Conservation (phyloP, 345 rosid species). For the Gossypium herbaceum region DNA sequence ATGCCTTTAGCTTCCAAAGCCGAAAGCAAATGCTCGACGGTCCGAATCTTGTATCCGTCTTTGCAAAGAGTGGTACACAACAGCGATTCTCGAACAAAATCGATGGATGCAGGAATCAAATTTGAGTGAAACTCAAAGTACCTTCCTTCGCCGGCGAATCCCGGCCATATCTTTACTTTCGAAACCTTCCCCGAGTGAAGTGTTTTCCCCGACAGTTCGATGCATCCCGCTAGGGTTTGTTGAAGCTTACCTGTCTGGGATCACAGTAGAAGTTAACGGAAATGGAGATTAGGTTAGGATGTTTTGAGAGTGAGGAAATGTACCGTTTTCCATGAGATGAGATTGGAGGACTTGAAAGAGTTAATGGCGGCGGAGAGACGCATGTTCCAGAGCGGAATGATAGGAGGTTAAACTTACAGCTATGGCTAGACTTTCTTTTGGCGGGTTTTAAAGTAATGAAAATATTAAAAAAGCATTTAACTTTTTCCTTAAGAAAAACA, state of each 20-base stretch:
- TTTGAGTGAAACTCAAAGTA: constrained; percentile 47
- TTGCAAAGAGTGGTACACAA: constrained; percentile 68
- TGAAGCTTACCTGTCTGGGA: constrained; percentile 68
- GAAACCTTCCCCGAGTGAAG: constrained; percentile 76
- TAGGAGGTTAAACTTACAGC: neutral
- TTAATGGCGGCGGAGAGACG: constrained; percentile 31
- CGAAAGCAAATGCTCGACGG: constrained; percentile 86
- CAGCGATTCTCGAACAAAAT: constrained; percentile 48
- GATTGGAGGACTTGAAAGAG: constrained; percentile 41
- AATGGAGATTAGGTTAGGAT: neutral
- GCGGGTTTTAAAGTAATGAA: neutral
- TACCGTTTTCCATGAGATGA: constrained; percentile 57
- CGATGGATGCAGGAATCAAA: constrained; percentile 62
- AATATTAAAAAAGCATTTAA: neutral
- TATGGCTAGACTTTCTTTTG: neutral
- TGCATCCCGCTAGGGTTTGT: constrained; percentile 56
- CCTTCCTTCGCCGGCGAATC: constrained; percentile 66
- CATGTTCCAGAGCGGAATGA: constrained; percentile 24
- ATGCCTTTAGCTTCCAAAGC: constrained; percentile 75
- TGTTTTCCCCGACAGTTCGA: constrained; percentile 46
- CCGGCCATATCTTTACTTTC: constrained; percentile 58
- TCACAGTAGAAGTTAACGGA: neutral
- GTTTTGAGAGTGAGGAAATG: constrained; percentile 15
- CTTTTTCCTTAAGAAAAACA: no score
- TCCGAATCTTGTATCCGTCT: constrained; percentile 51